phyloP scores from a whole-genome alignment of 2,329 filamentous ascomycete species.

The Aspergillus latus region DNA sequence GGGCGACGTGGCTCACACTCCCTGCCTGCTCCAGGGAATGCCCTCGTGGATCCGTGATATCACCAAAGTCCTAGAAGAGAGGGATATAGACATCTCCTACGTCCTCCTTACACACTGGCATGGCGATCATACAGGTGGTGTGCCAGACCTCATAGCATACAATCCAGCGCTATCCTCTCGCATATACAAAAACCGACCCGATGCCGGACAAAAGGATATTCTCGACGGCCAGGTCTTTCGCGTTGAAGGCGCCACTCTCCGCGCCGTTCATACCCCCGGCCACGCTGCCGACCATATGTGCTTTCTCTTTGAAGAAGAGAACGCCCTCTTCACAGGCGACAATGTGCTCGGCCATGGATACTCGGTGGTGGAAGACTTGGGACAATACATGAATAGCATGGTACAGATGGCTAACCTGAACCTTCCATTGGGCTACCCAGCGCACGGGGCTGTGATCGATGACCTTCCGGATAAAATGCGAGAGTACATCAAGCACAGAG shows the following conservation, averaged over 20 bases:
- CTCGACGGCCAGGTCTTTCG: slow-evolving; percentile 38
- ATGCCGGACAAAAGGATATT: slow-evolving; percentile 34
- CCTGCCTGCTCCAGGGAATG: neutral
- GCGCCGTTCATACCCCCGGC: slow-evolving; percentile 56
- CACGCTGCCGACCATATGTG: slow-evolving; percentile 75
- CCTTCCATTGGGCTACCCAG: slow-evolving; percentile 46
- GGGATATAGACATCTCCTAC: slow-evolving; percentile 37
- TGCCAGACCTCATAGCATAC: slow-evolving; percentile 39
- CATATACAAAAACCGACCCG: slow-evolving; percentile 44
- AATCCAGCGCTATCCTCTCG: slow-evolving; percentile 24
- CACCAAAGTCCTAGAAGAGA: slow-evolving; percentile 1
- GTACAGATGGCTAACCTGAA: slow-evolving; percentile 34
- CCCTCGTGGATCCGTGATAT: slow-evolving; percentile 4
- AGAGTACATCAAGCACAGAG: slow-evolving; percentile 38
- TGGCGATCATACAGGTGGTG: slow-evolving; percentile 46
- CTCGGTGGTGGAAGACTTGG: slow-evolving; percentile 42
- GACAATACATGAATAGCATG: slow-evolving; percentile 38
- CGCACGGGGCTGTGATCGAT: slow-evolving; percentile 44
- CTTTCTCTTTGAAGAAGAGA: slow-evolving; percentile 69
- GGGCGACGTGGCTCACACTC: neutral
- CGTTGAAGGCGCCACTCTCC: slow-evolving; percentile 42
- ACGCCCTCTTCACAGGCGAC: slow-evolving; percentile 77
- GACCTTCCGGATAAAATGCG: slow-evolving; percentile 44
- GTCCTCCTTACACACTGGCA: slow-evolving; percentile 49
- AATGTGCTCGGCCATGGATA: slow-evolving; percentile 68